Evolutionary conservation across 371 early-diverging fungal species (phyloP), one percentile per base, ranked within the genome.

Genomic region (Syncephalastrum racemosum): DNA sequence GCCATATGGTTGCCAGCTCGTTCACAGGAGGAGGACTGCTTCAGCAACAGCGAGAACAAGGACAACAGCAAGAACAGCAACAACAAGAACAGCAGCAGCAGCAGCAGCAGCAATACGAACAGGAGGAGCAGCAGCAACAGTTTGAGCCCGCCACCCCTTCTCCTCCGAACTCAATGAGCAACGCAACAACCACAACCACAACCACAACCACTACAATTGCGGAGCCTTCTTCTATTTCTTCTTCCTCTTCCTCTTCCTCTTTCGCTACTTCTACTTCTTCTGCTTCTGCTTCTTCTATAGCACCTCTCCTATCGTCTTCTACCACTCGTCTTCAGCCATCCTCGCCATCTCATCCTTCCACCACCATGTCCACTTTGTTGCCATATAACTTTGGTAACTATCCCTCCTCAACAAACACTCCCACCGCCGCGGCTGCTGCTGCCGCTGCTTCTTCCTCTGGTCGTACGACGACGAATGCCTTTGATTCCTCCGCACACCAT

Each of bases 81-180:
- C 4, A 25, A 10, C 16, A 49, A 23, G 10, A 40, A 5, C 15
- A 51, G 15, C 40, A 27, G 13, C 15, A 16, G 16, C 50, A 24
- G 19, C 50, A 36, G 24, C 50, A 50, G 6, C 50, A 50, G 24
- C 50, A 31, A n/a, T n/a, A n/a, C n/a, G n/a, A n/a, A n/a, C n/a
- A n/a, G n/a, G n/a, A n/a, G n/a, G n/a, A n/a, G 16, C 50, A 49
- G 2, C 50, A 49, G 14, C 50, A 20, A 31, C 50, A 16, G 24
- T 31, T 8, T 20, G 53, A 27, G 22, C 48, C 56, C 22, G 40
- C 44, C 23, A 36, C 46, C 13, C 16, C 47, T 40, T 16, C 56
- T 41, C 25, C 46, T 48, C 48, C 56, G 19, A 43, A 19, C 27
- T 40, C 53, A 18, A 13, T 43, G 15, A 39, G 43, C 13, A 16